Conservation (phyloP, 1,284 basidiomycete genomes). For the Tilletia caries region DNA sequence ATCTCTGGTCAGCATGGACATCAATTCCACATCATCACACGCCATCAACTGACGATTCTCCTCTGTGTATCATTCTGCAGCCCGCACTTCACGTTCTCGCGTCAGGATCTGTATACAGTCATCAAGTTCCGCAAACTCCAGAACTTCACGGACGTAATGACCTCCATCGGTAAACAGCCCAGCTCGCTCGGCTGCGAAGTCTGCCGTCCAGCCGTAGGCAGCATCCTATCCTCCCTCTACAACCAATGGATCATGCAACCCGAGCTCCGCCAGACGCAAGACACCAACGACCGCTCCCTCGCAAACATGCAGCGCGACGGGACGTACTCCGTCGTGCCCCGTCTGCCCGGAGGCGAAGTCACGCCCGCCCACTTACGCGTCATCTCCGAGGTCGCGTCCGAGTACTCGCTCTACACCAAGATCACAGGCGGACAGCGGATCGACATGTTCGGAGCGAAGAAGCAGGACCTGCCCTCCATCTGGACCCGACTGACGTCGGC, state of each 20-base stretch:
- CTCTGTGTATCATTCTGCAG: constrained; percentile 34
- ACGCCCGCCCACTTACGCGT: constrained; percentile 68
- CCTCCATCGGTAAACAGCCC: constrained; percentile 59
- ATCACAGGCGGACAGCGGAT: constrained; percentile 62
- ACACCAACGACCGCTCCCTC: constrained; percentile 66
- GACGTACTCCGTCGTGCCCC: constrained; percentile 71
- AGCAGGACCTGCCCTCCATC: constrained; percentile 72
- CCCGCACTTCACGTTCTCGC: constrained; percentile 66
- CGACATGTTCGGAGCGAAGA: constrained; percentile 71
- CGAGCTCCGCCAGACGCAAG: constrained; percentile 67
- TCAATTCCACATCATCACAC: too few species aligned
- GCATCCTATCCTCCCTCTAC: constrained; percentile 67
- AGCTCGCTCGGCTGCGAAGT: constrained; percentile 68
- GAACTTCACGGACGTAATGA: constrained; percentile 64
- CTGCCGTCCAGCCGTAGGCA: constrained; percentile 69
- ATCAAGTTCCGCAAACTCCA: constrained; percentile 67
- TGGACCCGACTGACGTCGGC: constrained; percentile 68
- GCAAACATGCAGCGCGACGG: constrained; percentile 75
- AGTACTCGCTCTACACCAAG: constrained; percentile 64
- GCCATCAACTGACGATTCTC: too few species aligned
- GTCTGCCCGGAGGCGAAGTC: constrained; percentile 68
- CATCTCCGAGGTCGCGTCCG: constrained; percentile 68
- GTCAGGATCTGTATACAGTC: constrained; percentile 68
- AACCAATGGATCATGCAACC: constrained; percentile 69
- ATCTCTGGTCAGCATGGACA: constrained; percentile 57